Conservation (phyloP, 176 grass and related monocot genomes). For the Zoysia japonica region DNA sequence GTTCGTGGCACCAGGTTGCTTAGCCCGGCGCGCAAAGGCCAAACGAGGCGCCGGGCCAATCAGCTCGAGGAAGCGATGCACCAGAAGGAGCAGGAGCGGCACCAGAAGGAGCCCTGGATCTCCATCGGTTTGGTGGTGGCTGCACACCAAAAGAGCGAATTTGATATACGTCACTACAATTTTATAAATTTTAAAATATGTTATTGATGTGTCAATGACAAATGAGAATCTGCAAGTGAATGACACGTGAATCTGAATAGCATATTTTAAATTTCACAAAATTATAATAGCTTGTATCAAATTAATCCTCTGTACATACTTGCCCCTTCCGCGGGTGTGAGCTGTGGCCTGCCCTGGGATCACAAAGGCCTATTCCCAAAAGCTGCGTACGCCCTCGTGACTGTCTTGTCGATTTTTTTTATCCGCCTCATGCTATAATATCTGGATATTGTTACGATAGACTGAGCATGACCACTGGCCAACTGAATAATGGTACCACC, state of each 20-base stretch:
- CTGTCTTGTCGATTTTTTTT: not conserved
- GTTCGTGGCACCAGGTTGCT: slow-evolving; percentile 17
- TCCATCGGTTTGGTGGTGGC: not conserved
- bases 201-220: too few relatives aligned
- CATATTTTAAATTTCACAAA: too few relatives aligned
- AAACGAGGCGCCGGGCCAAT: not conserved
- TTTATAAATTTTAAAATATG: too few relatives aligned
- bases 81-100: too few relatives aligned
- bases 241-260: too few relatives aligned
- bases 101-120: not conserved
- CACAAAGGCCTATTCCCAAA: not conserved
- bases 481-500: not conserved
- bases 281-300: too few relatives aligned
- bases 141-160: not conserved
- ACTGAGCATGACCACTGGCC: not conserved
- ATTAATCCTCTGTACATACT: not conserved
- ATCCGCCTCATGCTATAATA: not conserved
- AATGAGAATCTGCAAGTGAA: too few relatives aligned
- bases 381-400: not conserved
- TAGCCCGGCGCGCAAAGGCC: slow-evolving; percentile 18
- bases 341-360: slow-evolving; percentile 8
- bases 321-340: not conserved
- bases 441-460: not conserved
- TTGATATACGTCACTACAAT: too few relatives aligned
- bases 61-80: too few relatives aligned